These are phyloP conservation scores for Sesbania bispinosa DNA, from an alignment of 306 rosid species.

Conservation along the genomic window DNA sequence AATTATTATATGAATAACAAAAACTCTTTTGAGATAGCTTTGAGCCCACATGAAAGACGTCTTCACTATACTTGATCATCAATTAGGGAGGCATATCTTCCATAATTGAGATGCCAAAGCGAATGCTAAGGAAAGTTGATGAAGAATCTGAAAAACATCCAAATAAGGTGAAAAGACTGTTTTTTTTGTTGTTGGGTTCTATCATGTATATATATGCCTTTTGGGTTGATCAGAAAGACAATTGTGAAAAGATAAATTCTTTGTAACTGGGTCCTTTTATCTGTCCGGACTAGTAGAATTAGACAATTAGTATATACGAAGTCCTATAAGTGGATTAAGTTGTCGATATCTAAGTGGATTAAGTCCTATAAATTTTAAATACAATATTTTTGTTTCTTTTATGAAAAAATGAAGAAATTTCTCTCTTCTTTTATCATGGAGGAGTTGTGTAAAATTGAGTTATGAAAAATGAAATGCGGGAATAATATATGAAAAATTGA, in stretches of 20 bases:
- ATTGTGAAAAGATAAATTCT: background rate
- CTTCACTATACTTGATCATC: background rate
- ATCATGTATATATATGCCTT: conserved; percentile 1
- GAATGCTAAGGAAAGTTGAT: background rate
- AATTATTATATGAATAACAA: too few relatives aligned
- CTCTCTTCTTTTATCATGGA: too few relatives aligned
- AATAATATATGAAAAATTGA: too few relatives aligned
- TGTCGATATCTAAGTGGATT: too few relatives aligned
- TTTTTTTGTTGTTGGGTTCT: conserved; percentile 8
- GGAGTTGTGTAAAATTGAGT: too few relatives aligned
- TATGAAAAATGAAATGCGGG: too few relatives aligned
- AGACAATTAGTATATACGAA: background rate
- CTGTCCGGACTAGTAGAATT: background rate
- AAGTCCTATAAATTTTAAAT: too few relatives aligned
- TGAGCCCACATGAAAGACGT: conserved; percentile 4
- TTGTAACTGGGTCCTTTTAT: conserved; percentile 1
- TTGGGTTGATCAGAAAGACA: conserved; percentile 14
- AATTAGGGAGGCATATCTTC: background rate
- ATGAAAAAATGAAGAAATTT: too few relatives aligned
- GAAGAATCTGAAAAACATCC: conserved; percentile 15
- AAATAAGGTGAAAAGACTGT: background rate
- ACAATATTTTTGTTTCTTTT: too few relatives aligned
- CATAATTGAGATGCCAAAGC: conserved; percentile 1
- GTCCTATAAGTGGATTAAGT: too few relatives aligned
- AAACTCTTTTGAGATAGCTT: conserved; percentile 12